phyloP scores from a whole-genome alignment of 352 stramenopile species.

The Hyaloperonospora brassicae region DNA sequence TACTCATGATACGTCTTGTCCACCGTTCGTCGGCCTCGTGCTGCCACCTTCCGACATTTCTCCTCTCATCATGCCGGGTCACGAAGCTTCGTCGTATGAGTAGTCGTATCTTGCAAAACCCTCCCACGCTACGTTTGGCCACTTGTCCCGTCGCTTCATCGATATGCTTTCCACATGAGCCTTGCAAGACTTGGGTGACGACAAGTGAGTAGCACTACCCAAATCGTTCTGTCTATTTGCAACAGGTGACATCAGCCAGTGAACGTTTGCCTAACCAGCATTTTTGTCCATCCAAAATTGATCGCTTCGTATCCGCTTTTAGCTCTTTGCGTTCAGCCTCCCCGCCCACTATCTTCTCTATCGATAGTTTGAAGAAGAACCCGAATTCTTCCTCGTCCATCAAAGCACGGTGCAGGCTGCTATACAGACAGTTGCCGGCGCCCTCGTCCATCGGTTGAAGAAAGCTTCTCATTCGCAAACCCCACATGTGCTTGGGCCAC shows the following conservation, averaged over 20 bases:
- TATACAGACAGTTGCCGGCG: constrained; percentile 13
- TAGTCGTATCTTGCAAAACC: constrained; percentile 89
- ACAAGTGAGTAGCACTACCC: constrained; percentile 65
- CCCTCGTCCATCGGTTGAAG: constrained; percentile 14
- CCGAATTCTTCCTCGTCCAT: constrained; percentile 10
- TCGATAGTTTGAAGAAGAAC: constrained; percentile 24
- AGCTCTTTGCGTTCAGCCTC: constrained; percentile 3
- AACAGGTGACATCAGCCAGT: no score
- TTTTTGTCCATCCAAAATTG: not conserved
- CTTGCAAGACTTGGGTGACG: constrained; percentile 85
- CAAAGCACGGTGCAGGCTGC: constrained; percentile 1
- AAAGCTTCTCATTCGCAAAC: constrained; percentile 9
- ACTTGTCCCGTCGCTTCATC: no score
- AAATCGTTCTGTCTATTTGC: constrained; percentile 30
- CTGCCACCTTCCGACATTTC: constrained; percentile 56
- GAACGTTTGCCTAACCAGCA: constrained; percentile 12
- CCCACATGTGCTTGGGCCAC: constrained; percentile 26
- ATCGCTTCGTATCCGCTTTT: not conserved
- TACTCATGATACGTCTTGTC: not conserved
- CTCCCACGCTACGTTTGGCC: no score
- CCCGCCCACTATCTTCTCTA: no score
- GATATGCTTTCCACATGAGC: constrained; percentile 73
- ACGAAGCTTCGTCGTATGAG: constrained; percentile 95
- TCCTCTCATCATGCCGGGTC: constrained; percentile 90
- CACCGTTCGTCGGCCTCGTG: constrained; percentile 24